Evolutionary conservation across 129 eudicot species (phyloP).

Genomic region (Tagetes erecta): DNA sequence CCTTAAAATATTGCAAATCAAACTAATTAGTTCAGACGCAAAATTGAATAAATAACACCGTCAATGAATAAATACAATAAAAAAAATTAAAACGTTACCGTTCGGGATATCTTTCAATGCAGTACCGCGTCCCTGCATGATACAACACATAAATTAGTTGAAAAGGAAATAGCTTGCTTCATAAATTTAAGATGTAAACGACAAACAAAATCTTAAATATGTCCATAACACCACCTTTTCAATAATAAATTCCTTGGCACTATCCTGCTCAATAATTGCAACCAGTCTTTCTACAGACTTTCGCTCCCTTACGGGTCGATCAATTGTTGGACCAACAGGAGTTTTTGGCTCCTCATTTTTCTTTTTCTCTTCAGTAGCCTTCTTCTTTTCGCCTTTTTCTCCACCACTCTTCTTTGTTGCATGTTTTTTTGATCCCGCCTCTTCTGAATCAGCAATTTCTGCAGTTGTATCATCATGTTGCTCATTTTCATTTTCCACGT

Average conservation of each 20-base stretch:
- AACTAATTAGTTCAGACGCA: constrained; percentile 3
- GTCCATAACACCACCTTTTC: constrained; percentile 61
- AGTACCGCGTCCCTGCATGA: constrained; percentile 90
- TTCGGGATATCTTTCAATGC: constrained; percentile 90
- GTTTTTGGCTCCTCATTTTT: constrained; percentile 67
- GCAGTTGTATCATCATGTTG: constrained; percentile 15
- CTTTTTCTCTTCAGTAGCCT: constrained; percentile 23
- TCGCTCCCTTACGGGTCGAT: constrained; percentile 85
- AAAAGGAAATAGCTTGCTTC: background rate
- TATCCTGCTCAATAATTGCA: constrained; percentile 68
- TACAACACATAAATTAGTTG: constrained; percentile 13
- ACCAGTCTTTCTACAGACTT: constrained; percentile 96
- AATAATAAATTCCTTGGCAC: constrained; percentile 57
- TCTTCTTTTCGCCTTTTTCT: constrained; percentile 30
- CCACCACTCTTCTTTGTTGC: constrained; percentile 47
- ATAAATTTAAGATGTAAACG: constrained; percentile 15
- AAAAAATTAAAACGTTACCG: constrained; percentile 41
- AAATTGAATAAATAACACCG: constrained; percentile 3
- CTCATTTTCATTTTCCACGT: constrained; percentile 21
- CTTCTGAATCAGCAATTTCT: constrained; percentile 21
- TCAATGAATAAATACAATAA: background rate
- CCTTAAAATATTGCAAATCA: background rate
- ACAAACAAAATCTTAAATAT: constrained; percentile 18
- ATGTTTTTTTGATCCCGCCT: constrained; percentile 46
- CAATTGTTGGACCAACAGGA: constrained; percentile 47